Conservation (phyloP, 345 rosid genomes). For the Viola odorata region DNA sequence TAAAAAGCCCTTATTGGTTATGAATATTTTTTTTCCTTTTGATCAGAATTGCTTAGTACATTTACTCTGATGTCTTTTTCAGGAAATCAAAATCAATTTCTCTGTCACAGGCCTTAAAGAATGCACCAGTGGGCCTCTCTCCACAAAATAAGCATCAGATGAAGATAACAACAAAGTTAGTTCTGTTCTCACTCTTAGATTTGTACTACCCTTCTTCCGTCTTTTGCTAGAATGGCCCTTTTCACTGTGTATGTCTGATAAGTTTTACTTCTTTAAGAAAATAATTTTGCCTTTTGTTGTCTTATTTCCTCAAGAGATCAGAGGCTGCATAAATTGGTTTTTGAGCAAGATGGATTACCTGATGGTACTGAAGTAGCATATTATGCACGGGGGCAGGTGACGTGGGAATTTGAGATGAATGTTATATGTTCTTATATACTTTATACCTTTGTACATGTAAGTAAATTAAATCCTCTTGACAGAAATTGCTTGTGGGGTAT, state of each 20-base stretch:
- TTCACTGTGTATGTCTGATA: background rate
- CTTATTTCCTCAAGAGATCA: constrained; percentile 23
- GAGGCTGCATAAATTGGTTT: constrained; percentile 27
- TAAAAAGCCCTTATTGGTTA: background rate
- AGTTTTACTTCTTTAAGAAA: background rate
- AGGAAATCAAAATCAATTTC: constrained; percentile 22
- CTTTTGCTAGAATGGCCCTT: constrained; percentile 3
- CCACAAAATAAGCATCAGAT: constrained; percentile 18
- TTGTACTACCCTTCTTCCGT: background rate
- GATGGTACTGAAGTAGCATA: constrained; percentile 34
- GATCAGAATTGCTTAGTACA: background rate
- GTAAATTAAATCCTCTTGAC: constrained; percentile 32
- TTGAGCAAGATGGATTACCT: constrained; percentile 30
- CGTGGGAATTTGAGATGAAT: background rate
- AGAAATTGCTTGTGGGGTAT: constrained; percentile 30
- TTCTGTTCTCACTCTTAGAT: constrained; percentile 14
- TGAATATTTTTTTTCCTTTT: background rate
- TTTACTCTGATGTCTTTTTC: constrained; percentile 8
- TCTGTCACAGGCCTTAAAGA: constrained; percentile 26
- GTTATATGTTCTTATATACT: constrained; percentile 21
- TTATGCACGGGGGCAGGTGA: constrained; percentile 31
- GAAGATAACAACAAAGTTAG: constrained; percentile 31
- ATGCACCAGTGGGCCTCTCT: constrained; percentile 25
- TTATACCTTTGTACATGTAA: constrained; percentile 19
- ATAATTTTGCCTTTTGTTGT: constrained; percentile 1